Evolutionary conservation across 306 rosid genomes (phyloP).

Genomic region (Glycine soja): DNA sequence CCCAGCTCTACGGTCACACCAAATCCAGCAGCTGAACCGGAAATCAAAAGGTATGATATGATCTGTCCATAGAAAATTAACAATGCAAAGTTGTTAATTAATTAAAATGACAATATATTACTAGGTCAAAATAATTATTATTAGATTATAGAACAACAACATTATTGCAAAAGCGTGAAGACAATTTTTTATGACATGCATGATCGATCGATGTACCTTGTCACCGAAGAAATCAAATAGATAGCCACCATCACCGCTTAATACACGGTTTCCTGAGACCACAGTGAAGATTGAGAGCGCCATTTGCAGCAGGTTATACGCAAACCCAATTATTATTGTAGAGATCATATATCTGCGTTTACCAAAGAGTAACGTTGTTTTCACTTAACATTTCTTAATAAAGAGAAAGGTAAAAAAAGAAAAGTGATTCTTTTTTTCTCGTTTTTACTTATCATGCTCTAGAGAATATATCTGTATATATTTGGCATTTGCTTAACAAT

Average conservation of each 20-base stretch:
- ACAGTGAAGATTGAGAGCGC: conserved; percentile 52
- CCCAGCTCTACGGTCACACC: conserved; percentile 56
- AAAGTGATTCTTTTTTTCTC: too few species aligned
- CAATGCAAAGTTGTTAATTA: neutral
- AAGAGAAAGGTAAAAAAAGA: too few species aligned
- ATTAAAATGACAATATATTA: neutral
- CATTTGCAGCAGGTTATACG: conserved; percentile 58
- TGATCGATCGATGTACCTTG: conserved; percentile 48
- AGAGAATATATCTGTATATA: too few species aligned
- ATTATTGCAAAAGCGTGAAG: too few species aligned
- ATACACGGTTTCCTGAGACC: conserved; percentile 43
- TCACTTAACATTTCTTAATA: too few species aligned
- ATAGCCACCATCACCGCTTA: conserved; percentile 42
- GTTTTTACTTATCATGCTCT: too few species aligned
- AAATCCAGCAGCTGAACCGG: conserved; percentile 71
- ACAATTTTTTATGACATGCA: too few species aligned
- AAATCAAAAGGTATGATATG: conserved; percentile 58
- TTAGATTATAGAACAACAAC: neutral
- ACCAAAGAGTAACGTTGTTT: too few species aligned
- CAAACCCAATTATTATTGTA: conserved; percentile 59
- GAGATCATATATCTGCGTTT: conserved; percentile 63
- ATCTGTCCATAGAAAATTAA: conserved; percentile 46
- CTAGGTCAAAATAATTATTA: neutral
- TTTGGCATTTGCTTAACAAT: too few species aligned
- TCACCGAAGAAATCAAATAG: conserved; percentile 70